Evolutionary conservation across 768 basidiomycete species (phyloP).

Genomic region (Pleurotus giganteus): DNA sequence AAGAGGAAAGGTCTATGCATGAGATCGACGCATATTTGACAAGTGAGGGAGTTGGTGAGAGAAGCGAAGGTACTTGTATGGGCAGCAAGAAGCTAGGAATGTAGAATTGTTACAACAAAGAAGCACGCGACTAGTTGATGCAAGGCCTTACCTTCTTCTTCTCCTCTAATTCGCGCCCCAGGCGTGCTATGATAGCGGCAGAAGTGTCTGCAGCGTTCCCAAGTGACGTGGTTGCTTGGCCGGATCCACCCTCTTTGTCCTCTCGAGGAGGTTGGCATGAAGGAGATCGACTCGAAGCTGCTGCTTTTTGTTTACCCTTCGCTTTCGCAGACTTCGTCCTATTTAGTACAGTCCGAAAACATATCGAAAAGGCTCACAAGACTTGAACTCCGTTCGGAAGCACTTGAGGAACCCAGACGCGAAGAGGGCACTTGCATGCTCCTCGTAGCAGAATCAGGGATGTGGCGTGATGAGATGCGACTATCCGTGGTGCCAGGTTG

Average conservation of each 20-base stretch:
- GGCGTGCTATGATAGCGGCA: conserved; percentile 2
- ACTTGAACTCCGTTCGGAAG: too few species aligned
- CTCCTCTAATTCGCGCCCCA: neutral
- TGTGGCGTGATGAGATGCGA: neutral
- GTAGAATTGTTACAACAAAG: conserved; percentile 6
- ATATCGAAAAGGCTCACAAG: neutral
- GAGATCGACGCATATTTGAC: conserved; percentile 77
- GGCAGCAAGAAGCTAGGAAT: conserved; percentile 42
- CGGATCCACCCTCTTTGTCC: neutral
- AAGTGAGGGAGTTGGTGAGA: conserved; percentile 64
- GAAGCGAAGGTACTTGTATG: conserved; percentile 54
- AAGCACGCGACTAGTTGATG: neutral
- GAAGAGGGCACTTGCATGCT: neutral
- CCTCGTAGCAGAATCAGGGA: neutral
- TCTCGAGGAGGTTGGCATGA: neutral
- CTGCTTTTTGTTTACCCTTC: conserved; percentile 3
- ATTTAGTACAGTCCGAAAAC: too few species aligned
- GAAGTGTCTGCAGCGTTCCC: neutral
- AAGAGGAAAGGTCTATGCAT: conserved; percentile 73
- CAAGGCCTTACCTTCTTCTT: conserved; percentile 1
- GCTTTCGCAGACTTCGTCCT: neutral
- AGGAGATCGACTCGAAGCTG: neutral
- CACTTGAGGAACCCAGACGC: neutral
- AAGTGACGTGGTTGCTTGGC: neutral
- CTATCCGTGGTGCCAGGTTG: neutral